phyloP scores from a whole-genome alignment of 495 filamentous ascomycete species.

The Penicillium dipodomyicola region DNA sequence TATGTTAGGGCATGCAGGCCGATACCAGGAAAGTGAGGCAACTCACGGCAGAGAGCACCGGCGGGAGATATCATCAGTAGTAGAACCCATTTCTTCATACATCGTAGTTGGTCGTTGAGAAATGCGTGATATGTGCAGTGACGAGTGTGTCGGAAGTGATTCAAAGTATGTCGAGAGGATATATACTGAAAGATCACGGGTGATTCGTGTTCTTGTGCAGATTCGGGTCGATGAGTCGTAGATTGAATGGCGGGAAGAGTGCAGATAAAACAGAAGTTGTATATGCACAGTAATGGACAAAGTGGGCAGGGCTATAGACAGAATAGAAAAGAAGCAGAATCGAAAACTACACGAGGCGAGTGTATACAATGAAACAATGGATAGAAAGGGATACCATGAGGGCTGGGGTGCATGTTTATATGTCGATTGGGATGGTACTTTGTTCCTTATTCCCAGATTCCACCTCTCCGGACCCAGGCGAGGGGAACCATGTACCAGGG shows the following conservation, averaged over 20 bases:
- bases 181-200: constrained; percentile 19
- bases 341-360: constrained; percentile 27
- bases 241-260: background rate
- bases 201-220: constrained; percentile 1
- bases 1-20: constrained; percentile 2
- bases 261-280: constrained; percentile 19
- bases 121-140: constrained; percentile 23
- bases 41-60: constrained; percentile 47
- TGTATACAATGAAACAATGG: constrained; percentile 22
- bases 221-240: constrained; percentile 11
- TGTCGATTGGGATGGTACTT: constrained; percentile 21
- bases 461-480: constrained; percentile 20
- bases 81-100: constrained; percentile 36
- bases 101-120: constrained; percentile 23
- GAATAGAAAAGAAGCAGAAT: constrained; percentile 24
- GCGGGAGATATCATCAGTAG: constrained; percentile 33
- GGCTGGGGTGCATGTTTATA: constrained; percentile 34
- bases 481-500: constrained; percentile 25
- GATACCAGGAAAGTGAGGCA: background rate
- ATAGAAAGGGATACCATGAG: constrained; percentile 15
- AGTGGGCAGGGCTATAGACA: constrained; percentile 22
- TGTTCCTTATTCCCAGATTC: background rate
- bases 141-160: constrained; percentile 15
- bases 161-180: constrained; percentile 8
- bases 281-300: constrained; percentile 25